A percentile compares a stretch with the other conserved stretches of the same genome.
Evolutionary conservation across 1,284 basidiomycete genomes (phyloP).

Genomic region (Cryptococcus neoformans): DNA sequence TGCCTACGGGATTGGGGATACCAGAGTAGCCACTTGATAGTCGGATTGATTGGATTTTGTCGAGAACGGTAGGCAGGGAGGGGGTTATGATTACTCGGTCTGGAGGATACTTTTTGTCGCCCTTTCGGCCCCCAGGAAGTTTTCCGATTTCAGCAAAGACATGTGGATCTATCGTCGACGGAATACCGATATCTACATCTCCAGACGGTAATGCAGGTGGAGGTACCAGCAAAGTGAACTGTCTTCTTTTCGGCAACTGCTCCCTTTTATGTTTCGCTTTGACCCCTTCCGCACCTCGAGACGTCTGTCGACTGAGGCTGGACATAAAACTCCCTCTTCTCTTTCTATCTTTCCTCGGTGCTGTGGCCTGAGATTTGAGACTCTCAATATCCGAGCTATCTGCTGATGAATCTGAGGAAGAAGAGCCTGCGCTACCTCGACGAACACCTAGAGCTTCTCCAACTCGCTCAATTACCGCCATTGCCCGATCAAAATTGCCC

Average conservation of each 20-base stretch:
- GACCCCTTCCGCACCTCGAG: slow-evolving; percentile 24
- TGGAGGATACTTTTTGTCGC: slow-evolving; percentile 13
- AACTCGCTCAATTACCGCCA: slow-evolving; percentile 41
- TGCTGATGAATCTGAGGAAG: slow-evolving; percentile 1
- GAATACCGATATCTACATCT: slow-evolving; percentile 10
- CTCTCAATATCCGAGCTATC: slow-evolving; percentile 6
- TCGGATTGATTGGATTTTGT: slow-evolving; percentile 57
- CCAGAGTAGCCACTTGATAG: background rate
- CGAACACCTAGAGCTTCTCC: slow-evolving; percentile 43
- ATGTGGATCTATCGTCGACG: slow-evolving; percentile 7
- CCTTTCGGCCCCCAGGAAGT: slow-evolving; percentile 1
- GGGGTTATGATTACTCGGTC: slow-evolving; percentile 57
- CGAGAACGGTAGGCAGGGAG: slow-evolving; percentile 59
- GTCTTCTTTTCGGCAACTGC: slow-evolving; percentile 49
- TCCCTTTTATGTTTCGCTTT: slow-evolving; percentile 11
- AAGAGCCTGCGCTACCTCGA: slow-evolving; percentile 27
- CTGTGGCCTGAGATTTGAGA: slow-evolving; percentile 10
- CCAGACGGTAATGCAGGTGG: slow-evolving; percentile 1
- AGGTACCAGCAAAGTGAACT: slow-evolving; percentile 57
- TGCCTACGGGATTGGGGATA: no score
- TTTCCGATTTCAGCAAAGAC: slow-evolving; percentile 5
- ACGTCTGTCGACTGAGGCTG: slow-evolving; percentile 13
- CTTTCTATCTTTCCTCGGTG: slow-evolving; percentile 12
- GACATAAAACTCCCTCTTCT: slow-evolving; percentile 12
- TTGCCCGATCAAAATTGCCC: slow-evolving; percentile 34